Percentiles rank a stretch among this genome's conserved stretches.
phyloP scores from a whole-genome alignment of 2,329 filamentous ascomycete genomes.

The Beauveria bassiana region DNA sequence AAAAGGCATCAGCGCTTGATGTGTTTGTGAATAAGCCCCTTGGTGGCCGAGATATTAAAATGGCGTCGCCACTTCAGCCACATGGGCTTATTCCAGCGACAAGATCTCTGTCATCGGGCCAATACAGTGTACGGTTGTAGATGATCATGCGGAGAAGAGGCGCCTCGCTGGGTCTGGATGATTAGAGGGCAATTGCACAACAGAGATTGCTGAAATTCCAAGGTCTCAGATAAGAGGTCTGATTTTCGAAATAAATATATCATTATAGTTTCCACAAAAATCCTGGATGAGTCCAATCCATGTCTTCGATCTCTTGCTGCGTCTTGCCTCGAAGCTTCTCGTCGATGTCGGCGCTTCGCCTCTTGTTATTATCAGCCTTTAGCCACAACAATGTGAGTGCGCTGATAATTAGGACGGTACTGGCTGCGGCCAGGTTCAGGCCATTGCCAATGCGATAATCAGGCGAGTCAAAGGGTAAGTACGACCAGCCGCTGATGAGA shows the following conservation, averaged over 20 bases:
- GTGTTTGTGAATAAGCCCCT: too few relatives aligned
- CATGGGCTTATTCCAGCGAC: too few relatives aligned
- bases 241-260: too few relatives aligned
- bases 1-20: too few relatives aligned
- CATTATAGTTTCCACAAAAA: slow-evolving; percentile 46
- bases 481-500: slow-evolving; percentile 57
- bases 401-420: slow-evolving; percentile 41
- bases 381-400: slow-evolving; percentile 50
- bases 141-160: too few relatives aligned
- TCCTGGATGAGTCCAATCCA: slow-evolving; percentile 60
- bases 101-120: too few relatives aligned
- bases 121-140: too few relatives aligned
- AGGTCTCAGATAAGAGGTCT: too few relatives aligned
- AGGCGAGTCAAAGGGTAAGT: slow-evolving; percentile 54
- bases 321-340: slow-evolving; percentile 45
- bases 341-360: slow-evolving; percentile 48
- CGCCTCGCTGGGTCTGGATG: too few relatives aligned
- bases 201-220: not conserved
- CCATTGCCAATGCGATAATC: slow-evolving; percentile 66
- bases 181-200: not conserved
- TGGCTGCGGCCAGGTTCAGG: slow-evolving; percentile 53
- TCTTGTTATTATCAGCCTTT: slow-evolving; percentile 48
- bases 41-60: too few relatives aligned
- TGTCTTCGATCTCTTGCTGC: slow-evolving; percentile 45
- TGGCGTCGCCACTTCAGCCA: too few relatives aligned